Evolutionary conservation across 139 green algal species (phyloP), one percentile per base, ranked within the genome.

Genomic region (Chara braunii): DNA sequence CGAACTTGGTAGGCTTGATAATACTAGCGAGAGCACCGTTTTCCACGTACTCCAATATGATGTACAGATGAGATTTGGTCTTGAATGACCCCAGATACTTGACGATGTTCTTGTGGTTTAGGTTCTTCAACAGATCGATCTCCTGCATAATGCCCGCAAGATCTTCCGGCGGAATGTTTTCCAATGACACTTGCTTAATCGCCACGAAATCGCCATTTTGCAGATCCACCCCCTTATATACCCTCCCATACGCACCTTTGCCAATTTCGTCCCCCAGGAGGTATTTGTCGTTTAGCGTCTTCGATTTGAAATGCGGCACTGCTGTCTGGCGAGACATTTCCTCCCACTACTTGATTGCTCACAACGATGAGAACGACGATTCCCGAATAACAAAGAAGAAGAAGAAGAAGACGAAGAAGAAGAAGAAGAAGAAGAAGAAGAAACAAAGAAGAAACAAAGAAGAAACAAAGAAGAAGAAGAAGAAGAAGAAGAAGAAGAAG

Each of bases 51-150:
- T 98, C 91, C 43, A 98, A 82, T 30, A 97, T 90, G 68, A 98
- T 95, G 78, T 96, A 95, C 45, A 95, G 74, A 65, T 97, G 86
- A 4, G 70, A 88, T 23, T 84, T 81, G 0, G 87, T 94, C 69
- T 92, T 91, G 80, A 94, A 90, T 30, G 84, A 94, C 24, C 88
- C 91, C 2, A 94, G 70, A 62, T 97, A 97, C 73, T 96, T 89
- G 53, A 98, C 92, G 28, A 98, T 95, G 78, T 98, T 96, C 28
- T 82, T 80, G 75, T 98, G 92, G 43, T 92, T 91, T 14, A 98
- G 82, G 1, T 83, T 89, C 66, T 93, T 87, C 3, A 96, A 32
- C 28, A 66, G 35, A n/a, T n/a, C n/a, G n/a, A n/a, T n/a, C n/a
- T n/a, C n/a, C n/a, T n/a, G n/a, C 63, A 82, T 78, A 55, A 82